Base-by-base conservation (phyloP, 768 basidiomycete genomes). In the Crassisporium funariophilum region DNA sequence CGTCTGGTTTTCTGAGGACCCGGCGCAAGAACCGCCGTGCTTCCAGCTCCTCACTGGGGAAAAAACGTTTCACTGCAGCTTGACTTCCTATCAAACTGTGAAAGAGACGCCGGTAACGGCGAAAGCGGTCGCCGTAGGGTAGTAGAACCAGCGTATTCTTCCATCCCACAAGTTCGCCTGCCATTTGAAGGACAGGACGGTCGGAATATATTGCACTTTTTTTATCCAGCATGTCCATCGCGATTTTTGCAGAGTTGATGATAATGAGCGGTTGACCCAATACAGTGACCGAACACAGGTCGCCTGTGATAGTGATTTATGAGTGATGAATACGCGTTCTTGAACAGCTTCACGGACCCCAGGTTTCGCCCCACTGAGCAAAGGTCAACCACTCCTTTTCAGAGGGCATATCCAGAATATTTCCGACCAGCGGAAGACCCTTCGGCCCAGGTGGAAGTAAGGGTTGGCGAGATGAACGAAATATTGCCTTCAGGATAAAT, bases 201-300 rank as follows among this genome's bases (percentile, higher is more conserved):
- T 86, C 84, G 15, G 84, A 85, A 60, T 85, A 86, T 34, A 79
- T 73, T 20, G 78, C 70, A 49, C 81, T 82, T 55, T 83, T 83
- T 65, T 83, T 83, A 61, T 86, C 82, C 39, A 86, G 69, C 67
- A 86, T 72, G 42, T 84, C 81, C 47, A 68, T 61, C 13, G 81
- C 80, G 15, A 69, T 55, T 56, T 73, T 70, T 16, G 69, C 69
- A 9, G 74, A 78, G 56, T 82, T 83, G 21, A 86, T 52, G 35
- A 86, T 64, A 29, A 85, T 60, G 25, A 86, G 62, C 33, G 81
- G 71, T 50, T 83, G 83, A 2, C 83, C 82, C 4, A 86, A 66
- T 11, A 84, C 68, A 20, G 78, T 83, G 1, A 76, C 73, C 34
- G 82, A 83, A 50, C 75, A 74, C 17, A 86, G 82, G 46, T 80